Percentiles rank a stretch among this genome's conserved stretches.
Evolutionary conservation across 805 yeast species (phyloP).

Genomic region (Candida corydali): DNA sequence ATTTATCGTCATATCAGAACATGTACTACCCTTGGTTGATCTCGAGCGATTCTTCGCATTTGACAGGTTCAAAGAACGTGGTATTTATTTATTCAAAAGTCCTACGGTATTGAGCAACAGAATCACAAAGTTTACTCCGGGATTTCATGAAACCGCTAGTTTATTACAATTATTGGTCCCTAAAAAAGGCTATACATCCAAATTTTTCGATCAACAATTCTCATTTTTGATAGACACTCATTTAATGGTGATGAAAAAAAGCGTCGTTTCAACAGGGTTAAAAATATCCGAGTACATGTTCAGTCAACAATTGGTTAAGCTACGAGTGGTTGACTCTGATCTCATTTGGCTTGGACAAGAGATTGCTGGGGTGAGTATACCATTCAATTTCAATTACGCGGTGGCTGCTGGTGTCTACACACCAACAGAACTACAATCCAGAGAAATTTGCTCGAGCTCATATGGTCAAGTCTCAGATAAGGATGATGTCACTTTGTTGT

Average conservation of each 20-base stretch:
- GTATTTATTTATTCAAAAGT: slow-evolving; percentile 24
- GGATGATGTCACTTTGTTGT: slow-evolving; percentile 22
- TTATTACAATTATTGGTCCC: slow-evolving; percentile 22
- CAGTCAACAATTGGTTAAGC: slow-evolving; percentile 11
- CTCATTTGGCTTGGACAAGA: slow-evolving; percentile 33
- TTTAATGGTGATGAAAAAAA: slow-evolving; percentile 25
- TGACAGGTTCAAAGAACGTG: slow-evolving; percentile 17
- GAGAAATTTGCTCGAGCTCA: slow-evolving; percentile 33
- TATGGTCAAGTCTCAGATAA: slow-evolving; percentile 30
- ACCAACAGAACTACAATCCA: slow-evolving; percentile 21
- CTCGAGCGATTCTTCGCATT: slow-evolving; percentile 15
- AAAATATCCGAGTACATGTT: slow-evolving; percentile 22
- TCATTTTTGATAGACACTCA: slow-evolving; percentile 23
- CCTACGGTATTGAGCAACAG: slow-evolving; percentile 19
- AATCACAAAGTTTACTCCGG: slow-evolving; percentile 19
- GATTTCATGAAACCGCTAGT: slow-evolving; percentile 26
- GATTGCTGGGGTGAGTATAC: slow-evolving; percentile 21
- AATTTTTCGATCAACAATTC: slow-evolving; percentile 20
- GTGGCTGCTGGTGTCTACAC: slow-evolving; percentile 29
- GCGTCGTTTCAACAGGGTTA: slow-evolving; percentile 22
- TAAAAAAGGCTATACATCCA: slow-evolving; percentile 9
- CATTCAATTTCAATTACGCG: slow-evolving; percentile 23
- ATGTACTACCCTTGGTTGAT: slow-evolving; percentile 23
- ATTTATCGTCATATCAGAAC: slow-evolving; percentile 22
- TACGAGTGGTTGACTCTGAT: slow-evolving; percentile 14